Evolutionary conservation across 139 green algal species (phyloP), one percentile per base, ranked within the genome.

Genomic region (Chlorella sp.): DNA sequence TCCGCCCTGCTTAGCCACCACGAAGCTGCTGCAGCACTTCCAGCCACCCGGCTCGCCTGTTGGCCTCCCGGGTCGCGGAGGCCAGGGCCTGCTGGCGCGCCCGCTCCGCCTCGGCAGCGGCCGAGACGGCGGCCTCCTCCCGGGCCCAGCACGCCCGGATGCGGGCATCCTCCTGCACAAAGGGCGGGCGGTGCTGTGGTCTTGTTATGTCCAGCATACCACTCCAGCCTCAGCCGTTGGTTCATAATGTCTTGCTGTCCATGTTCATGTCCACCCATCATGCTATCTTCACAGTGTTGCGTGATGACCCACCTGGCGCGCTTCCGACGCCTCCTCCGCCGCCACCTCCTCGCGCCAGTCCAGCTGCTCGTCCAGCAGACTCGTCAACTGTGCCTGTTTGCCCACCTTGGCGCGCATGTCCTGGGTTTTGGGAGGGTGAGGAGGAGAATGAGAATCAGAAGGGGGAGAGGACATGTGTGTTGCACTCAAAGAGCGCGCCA

Each of bases 61-160:
- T 84, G 19, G 43, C 43, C 22, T 56, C 64, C 64, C 76, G 41
- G 6, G 64, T 67, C n/a, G 62, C 79, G 6, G 67, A 44, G 16
- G 44, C n/a, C 19, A 32, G 36, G 38, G 26, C 48, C 85, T 83
- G 38, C 80, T 82, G 48, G 75, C 70, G 79, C 34, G 62, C 62
- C 20, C 73, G 72, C 72, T 83, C 70, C 41, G 67, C 44, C 36
- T 74, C 48, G 38, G 62, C 58, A 9, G 51, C 56, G 34, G 69
- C 67, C 0, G 43, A 64, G 2, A 64, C 79, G 7, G 64, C 64
- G 0, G 28, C 41, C 79, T 84, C 54, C 79, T 76, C 79, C 32
- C 8, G 22, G 36, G 56, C 54, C 85, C 85, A 89, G 4, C 2
- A 46, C 24, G 85, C 85, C 65, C 76, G 80, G 44, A 89, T 78